Evolutionary conservation across 768 basidiomycete species (phyloP).

Genomic region (Russula lepida): DNA sequence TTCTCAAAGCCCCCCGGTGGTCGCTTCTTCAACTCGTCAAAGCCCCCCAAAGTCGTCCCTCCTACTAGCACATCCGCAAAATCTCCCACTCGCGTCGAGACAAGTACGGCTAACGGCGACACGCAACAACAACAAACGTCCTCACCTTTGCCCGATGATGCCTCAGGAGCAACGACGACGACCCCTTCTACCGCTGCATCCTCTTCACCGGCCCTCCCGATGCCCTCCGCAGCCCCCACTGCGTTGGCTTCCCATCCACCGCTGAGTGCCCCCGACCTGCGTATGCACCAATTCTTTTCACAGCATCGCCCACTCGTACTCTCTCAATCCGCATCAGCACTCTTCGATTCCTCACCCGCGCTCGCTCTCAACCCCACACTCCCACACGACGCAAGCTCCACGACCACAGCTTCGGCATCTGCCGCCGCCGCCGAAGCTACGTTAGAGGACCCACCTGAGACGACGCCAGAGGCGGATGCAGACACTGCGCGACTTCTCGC

Average conservation of each 20-base stretch:
- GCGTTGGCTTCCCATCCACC: constrained; percentile 40
- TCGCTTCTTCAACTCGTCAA: constrained; percentile 67
- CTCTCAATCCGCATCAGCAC: constrained; percentile 47
- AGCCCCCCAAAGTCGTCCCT: constrained; percentile 45
- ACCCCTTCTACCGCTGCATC: not conserved
- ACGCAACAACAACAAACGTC: constrained; percentile 7
- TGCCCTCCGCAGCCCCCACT: constrained; percentile 4
- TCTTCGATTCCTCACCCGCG: constrained; percentile 34
- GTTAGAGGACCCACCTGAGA: constrained; percentile 39
- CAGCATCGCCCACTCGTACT: constrained; percentile 71
- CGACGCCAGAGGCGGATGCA: constrained; percentile 62
- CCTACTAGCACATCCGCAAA: constrained; percentile 22
- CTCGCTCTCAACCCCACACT: constrained; percentile 1
- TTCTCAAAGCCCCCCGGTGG: constrained; percentile 72
- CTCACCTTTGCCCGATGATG: constrained; percentile 6
- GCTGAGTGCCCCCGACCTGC: constrained; percentile 59
- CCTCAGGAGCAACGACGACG: not conserved
- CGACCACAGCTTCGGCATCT: constrained; percentile 15
- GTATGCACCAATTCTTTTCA: constrained; percentile 79
- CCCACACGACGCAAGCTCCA: constrained; percentile 5
- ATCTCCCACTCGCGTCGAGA: constrained; percentile 34
- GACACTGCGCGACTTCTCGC: constrained; percentile 76
- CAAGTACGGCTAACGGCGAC: constrained; percentile 29
- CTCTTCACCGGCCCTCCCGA: not conserved
- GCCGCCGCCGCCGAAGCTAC: constrained; percentile 16